Evolutionary conservation across 176 grass and related monocot genomes (phyloP).

Genomic region (Secale cereale): DNA sequence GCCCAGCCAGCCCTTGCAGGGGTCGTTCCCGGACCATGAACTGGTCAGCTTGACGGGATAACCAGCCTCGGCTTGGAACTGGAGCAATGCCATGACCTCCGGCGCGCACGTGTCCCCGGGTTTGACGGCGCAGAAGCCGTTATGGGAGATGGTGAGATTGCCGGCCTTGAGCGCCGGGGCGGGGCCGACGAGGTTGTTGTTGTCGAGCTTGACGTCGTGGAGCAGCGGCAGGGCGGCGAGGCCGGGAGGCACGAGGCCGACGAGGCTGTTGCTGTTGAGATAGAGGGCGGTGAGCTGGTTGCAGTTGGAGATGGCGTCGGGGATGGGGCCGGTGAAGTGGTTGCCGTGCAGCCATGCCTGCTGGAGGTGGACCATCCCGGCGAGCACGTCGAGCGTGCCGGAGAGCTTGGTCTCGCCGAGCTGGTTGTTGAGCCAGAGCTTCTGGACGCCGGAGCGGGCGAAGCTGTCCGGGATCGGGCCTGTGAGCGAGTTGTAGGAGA

Average conservation of each 20-base stretch:
- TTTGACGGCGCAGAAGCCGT: constrained; percentile 52
- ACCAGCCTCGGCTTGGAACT: constrained; percentile 39
- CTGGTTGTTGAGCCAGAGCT: constrained; percentile 95
- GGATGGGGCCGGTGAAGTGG: constrained; percentile 63
- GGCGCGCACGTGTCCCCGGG: constrained; percentile 44
- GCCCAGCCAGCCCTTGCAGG: constrained; percentile 60
- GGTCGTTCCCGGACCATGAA: constrained; percentile 56
- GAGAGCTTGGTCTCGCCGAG: constrained; percentile 23
- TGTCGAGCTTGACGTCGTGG: constrained; percentile 53
- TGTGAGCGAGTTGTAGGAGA: constrained; percentile 72
- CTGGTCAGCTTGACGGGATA: constrained; percentile 26
- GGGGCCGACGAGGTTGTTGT: constrained; percentile 73
- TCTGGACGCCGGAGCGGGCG: constrained; percentile 37
- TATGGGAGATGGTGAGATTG: constrained; percentile 45
- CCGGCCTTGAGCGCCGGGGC: constrained; percentile 39
- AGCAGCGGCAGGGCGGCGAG: constrained; percentile 43
- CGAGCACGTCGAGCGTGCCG: constrained; percentile 55
- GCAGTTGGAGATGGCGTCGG: constrained; percentile 48
- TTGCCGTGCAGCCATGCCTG: constrained; percentile 88
- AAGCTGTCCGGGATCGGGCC: constrained; percentile 47
- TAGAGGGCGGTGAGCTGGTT: constrained; percentile 29
- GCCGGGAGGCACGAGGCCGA: constrained; percentile 50
- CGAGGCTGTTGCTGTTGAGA: constrained; percentile 70
- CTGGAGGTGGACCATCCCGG: constrained; percentile 43
- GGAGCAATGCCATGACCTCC: constrained; percentile 53